These are phyloP conservation scores for Candida patagonica DNA, from an alignment of 805 yeast species.

Conservation along the genomic window DNA sequence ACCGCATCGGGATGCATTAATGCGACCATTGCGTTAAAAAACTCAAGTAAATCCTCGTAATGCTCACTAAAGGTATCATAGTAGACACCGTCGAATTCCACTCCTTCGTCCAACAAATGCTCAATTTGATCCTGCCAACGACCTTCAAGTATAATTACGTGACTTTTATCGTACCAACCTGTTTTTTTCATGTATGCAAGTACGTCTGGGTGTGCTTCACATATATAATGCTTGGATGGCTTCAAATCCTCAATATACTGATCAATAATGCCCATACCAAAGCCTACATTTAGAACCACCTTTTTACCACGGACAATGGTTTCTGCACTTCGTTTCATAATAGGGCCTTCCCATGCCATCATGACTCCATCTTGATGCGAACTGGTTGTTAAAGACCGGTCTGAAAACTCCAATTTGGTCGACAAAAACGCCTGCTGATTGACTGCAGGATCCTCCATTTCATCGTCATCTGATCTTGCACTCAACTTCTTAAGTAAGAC, in stretches of 20 bases:
- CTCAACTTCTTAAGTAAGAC: conserved; percentile 58
- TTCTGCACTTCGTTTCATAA: conserved; percentile 76
- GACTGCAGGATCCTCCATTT: conserved; percentile 21
- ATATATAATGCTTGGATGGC: conserved; percentile 72
- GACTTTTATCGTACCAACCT: conserved; percentile 74
- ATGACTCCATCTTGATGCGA: conserved; percentile 81
- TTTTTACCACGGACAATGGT: conserved; percentile 32
- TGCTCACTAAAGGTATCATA: conserved; percentile 93
- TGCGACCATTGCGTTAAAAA: conserved; percentile 76
- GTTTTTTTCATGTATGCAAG: conserved; percentile 52
- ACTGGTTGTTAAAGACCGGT: conserved; percentile 61
- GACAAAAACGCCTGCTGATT: conserved; percentile 54
- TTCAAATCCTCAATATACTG: conserved; percentile 50
- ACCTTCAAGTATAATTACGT: conserved; percentile 74
- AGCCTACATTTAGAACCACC: conserved; percentile 73
- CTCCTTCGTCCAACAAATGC: conserved; percentile 49
- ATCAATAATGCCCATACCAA: conserved; percentile 96
- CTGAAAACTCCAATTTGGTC: conserved; percentile 57
- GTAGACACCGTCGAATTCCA: conserved; percentile 82
- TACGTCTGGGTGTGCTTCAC: conserved; percentile 94
- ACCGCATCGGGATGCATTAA: conserved; percentile 72
- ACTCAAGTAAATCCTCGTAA: conserved; percentile 77
- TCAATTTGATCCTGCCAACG: conserved; percentile 85
- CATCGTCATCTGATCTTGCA: conserved; percentile 14
- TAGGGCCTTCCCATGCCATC: conserved; percentile 92